Evolutionary conservation across 2,329 filamentous ascomycete species (phyloP), one percentile per base, ranked within the genome.

Genomic region (Clathrospora elynae): DNA sequence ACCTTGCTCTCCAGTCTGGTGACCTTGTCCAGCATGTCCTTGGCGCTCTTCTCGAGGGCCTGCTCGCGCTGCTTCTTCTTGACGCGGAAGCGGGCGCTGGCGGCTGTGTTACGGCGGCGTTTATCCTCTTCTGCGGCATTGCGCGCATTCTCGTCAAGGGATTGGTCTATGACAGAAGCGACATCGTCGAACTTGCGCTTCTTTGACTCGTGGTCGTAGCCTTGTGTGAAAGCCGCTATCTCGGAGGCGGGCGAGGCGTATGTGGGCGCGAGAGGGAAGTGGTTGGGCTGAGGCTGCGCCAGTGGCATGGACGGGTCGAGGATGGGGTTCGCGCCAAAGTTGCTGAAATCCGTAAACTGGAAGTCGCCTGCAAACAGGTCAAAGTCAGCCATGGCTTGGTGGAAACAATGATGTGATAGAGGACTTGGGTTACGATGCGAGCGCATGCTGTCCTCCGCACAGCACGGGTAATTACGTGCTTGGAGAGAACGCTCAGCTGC

Each of bases 41-140:
- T 76, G 34, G 75, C 70, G 13, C 71, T 71, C 67, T 76, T 75
- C 69, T 78, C 76, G 29, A 78, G 71, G 6, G 71, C 73, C 53
- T 76, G 73, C 61, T 78, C 76, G 31, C 76, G 73, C 61, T 78
- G 75, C 73, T 78, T 78, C 75, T 78, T 78, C 71, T 78, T 78
- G 49, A 78, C 71, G 32, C 76, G 74, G 72, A 78, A 78, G 29
- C 76, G 73, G 11, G 76, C 76, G 42, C 71, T 74, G n/a, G 76
- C 76, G 25, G 76, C 76, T 1, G 76, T 78, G 66, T 78, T 78
- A 46, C 76, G 74, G 22, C 76, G 74, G 34, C 76, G 75, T 66
- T 78, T 78, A 68, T 78, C 76, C 56, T 78, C 76, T 47, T 78
- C 76, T 6, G 75, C 76, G 19, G 74, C 74, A 24, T 72, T 38